Evolutionary conservation across 2,329 filamentous ascomycete species (phyloP).

Genomic region (Aspergillus cejpii): DNA sequence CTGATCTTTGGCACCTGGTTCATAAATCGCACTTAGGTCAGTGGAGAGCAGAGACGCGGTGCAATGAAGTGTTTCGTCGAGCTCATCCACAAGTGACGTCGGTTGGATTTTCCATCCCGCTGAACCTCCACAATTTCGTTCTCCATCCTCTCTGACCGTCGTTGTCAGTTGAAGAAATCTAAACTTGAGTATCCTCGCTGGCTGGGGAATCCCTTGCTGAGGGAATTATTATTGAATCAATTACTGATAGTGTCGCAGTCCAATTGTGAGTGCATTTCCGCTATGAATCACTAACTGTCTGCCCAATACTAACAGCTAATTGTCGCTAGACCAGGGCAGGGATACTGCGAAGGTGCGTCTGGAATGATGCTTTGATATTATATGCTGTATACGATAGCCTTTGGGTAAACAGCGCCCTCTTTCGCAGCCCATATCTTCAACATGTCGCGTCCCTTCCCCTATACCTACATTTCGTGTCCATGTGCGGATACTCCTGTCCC

Average conservation of each 20-base stretch:
- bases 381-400: not conserved
- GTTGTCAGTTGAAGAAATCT: not conserved
- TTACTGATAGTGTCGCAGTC: not conserved
- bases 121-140: not conserved
- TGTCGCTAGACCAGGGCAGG: not conserved
- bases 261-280: not conserved
- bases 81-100: conserved; percentile 16
- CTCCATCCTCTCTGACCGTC: not conserved
- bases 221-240: not conserved
- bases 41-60: not conserved
- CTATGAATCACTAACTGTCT: not conserved
- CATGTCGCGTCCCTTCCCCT: conserved; percentile 55
- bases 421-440: not conserved
- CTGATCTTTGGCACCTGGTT: not conserved
- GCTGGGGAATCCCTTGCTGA: not conserved
- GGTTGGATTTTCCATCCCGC: conserved; percentile 12
- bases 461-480: conserved; percentile 59
- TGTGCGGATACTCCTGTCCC: conserved; percentile 48
- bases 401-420: not conserved
- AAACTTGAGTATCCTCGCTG: not conserved
- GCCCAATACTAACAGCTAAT: not conserved
- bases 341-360: not conserved
- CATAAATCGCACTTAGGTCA: not conserved
- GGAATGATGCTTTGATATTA: not conserved
- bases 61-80: not conserved